Evolutionary conservation across 2,329 filamentous ascomycete species (phyloP).

Genomic region (Penicillium crustosum): DNA sequence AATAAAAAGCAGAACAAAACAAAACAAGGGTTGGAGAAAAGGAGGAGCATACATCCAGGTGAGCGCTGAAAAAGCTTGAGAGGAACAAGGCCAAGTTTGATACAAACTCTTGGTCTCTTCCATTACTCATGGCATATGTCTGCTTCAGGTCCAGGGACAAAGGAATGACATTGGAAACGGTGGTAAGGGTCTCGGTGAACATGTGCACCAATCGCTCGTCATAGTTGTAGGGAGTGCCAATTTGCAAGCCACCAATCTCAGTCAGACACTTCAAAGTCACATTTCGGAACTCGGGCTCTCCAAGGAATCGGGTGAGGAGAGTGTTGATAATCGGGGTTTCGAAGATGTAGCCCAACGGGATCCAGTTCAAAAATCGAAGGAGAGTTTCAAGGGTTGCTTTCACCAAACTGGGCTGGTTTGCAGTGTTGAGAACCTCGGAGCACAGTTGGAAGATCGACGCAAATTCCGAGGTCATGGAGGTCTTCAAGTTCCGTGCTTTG

Average conservation of each 20-base stretch:
- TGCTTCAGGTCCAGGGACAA: constrained; percentile 84
- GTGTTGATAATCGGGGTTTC: constrained; percentile 97
- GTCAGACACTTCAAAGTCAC: constrained; percentile 95
- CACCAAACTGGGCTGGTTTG: constrained; percentile 82
- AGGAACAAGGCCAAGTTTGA: constrained; percentile 95
- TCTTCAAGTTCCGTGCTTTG: constrained; percentile 95
- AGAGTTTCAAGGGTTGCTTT: constrained; percentile 97
- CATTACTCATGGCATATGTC: constrained; percentile 88
- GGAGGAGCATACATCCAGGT: constrained; percentile 65
- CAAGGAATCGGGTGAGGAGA: constrained; percentile 84
- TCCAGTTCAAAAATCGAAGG: constrained; percentile 98
- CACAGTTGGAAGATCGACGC: constrained; percentile 98
- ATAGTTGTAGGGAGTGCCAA: constrained; percentile 72
- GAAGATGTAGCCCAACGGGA: constrained; percentile 96
- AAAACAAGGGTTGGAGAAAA: neutral
- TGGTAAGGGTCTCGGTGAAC: constrained; percentile 95
- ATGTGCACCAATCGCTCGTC: constrained; percentile 96
- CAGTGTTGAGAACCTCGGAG: constrained; percentile 88
- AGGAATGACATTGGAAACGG: constrained; percentile 90
- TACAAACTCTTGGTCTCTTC: constrained; percentile 93
- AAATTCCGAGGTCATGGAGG: constrained; percentile 98
- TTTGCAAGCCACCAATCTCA: constrained; percentile 92
- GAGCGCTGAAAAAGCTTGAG: constrained; percentile 94
- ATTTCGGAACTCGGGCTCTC: constrained; percentile 93
- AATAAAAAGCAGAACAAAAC: constrained; percentile 10